Evolutionary conservation across 1,284 basidiomycete genomes (phyloP).

Genomic region (Salmacisia buchloeana): DNA sequence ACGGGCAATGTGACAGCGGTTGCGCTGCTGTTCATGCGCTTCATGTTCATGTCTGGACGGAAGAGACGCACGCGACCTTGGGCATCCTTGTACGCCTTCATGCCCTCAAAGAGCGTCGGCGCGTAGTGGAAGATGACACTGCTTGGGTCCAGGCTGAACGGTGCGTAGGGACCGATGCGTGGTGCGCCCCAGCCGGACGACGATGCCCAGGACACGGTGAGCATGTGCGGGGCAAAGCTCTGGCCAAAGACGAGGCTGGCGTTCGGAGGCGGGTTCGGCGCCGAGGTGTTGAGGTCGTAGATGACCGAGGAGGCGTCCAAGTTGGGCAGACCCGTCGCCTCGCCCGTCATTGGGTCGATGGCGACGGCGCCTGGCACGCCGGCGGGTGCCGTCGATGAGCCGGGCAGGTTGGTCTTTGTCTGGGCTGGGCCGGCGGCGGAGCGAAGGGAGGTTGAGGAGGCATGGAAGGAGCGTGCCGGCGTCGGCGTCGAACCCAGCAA

Average conservation of each 20-base stretch:
- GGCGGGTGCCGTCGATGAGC: neutral
- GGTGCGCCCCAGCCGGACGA: conserved; percentile 74
- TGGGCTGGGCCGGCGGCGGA: neutral
- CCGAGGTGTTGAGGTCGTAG: conserved; percentile 20
- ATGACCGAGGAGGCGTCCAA: conserved; percentile 29
- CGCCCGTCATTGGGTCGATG: conserved; percentile 43
- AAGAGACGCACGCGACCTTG: conserved; percentile 79
- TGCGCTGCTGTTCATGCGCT: conserved; percentile 66
- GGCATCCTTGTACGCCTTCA: conserved; percentile 86
- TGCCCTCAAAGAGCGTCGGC: conserved; percentile 79
- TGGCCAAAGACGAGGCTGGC: conserved; percentile 55
- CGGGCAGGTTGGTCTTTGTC: conserved; percentile 5
- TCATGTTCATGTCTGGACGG: conserved; percentile 97
- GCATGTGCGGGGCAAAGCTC: conserved; percentile 82
- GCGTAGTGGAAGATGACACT: conserved; percentile 91
- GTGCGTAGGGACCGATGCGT: conserved; percentile 74
- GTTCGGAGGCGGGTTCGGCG: conserved; percentile 24
- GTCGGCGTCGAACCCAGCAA: too few species aligned
- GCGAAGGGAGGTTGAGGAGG: neutral
- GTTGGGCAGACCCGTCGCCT: conserved; percentile 24
- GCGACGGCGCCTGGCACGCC: neutral
- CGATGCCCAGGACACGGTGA: conserved; percentile 72
- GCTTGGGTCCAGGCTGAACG: conserved; percentile 72
- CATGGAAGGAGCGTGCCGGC: neutral
- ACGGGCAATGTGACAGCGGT: conserved; percentile 66